Conservation (phyloP, 2,329 filamentous ascomycete species). For the Macrophomina phaseolina region DNA sequence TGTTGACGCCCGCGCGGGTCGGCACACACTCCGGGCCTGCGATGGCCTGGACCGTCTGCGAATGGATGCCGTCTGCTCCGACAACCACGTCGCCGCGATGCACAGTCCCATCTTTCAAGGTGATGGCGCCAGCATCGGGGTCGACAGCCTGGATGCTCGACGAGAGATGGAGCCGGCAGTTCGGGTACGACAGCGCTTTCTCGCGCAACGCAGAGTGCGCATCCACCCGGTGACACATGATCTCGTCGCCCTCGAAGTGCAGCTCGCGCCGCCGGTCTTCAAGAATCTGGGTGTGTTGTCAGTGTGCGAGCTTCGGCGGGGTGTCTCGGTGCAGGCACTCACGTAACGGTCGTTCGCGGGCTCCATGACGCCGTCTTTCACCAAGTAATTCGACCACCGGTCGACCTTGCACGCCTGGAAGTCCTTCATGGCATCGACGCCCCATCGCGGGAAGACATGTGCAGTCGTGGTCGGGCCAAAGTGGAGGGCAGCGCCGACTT, state of each 20-base stretch:
- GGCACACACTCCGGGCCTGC: constrained; percentile 16
- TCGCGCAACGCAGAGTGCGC: constrained; percentile 11
- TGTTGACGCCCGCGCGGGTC: constrained; percentile 13
- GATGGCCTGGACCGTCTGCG: constrained; percentile 19
- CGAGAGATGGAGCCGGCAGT: constrained; percentile 13
- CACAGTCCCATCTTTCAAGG: neutral
- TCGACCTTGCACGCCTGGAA: constrained; percentile 29
- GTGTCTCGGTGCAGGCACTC: neutral
- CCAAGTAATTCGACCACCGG: constrained; percentile 20
- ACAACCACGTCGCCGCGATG: constrained; percentile 10
- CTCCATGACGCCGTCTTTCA: constrained; percentile 7
- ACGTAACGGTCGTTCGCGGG: constrained; percentile 2
- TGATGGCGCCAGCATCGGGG: constrained; percentile 13
- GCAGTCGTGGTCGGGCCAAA: constrained; percentile 46
- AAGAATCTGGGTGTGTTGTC: neutral
- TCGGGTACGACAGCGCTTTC: constrained; percentile 15
- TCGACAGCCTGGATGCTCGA: constrained; percentile 7
- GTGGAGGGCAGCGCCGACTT: constrained; percentile 51
- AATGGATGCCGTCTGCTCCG: constrained; percentile 22
- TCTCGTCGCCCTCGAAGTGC: constrained; percentile 14
- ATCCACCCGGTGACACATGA: constrained; percentile 21
- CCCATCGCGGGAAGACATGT: constrained; percentile 42
- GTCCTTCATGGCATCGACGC: constrained; percentile 36
- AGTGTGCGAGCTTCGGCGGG: neutral
- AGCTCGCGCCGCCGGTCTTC: constrained; percentile 18